Conservation (phyloP, 805 yeast species). For the Nakazawaea anatomiae region DNA sequence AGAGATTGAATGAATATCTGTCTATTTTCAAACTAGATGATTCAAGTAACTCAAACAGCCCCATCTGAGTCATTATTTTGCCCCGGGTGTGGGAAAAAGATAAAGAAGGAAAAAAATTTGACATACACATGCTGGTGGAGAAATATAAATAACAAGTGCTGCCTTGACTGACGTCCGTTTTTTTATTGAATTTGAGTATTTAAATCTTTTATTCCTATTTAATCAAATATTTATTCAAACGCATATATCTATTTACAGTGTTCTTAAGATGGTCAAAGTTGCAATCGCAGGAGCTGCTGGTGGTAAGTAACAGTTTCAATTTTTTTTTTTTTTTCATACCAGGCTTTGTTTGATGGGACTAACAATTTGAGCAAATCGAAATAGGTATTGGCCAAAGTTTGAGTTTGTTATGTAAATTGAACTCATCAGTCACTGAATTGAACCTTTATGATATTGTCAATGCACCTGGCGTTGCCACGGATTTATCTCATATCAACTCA, state of each 20-base stretch:
- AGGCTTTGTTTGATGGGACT: not conserved
- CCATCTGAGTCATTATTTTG: not conserved
- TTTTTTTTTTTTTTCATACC: too few species aligned
- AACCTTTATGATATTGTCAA: conserved; percentile 50
- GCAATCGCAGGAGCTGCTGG: conserved; percentile 12
- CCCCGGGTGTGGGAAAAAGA: not conserved
- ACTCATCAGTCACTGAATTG: conserved; percentile 37
- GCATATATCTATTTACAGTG: not conserved
- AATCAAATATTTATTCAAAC: not conserved
- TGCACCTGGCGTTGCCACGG: conserved; percentile 52
- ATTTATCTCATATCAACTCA: conserved; percentile 40
- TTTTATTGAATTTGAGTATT: too few species aligned
- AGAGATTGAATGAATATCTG: too few species aligned
- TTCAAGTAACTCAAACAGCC: not conserved
- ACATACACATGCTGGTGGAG: not conserved
- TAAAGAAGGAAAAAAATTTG: not conserved
- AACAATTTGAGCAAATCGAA: not conserved
- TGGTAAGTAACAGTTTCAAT: conserved; percentile 1
- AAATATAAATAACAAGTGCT: not conserved
- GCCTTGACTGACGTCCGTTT: too few species aligned
- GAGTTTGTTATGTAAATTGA: conserved; percentile 43
- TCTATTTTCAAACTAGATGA: too few species aligned
- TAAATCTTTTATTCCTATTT: too few species aligned
- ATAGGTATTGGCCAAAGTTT: conserved; percentile 52
- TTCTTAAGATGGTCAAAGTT: conserved; percentile 7